Evolutionary conservation across 768 basidiomycete genomes (phyloP), one percentile per base, ranked within the genome.

Genomic region (Kwoniella sp.): DNA sequence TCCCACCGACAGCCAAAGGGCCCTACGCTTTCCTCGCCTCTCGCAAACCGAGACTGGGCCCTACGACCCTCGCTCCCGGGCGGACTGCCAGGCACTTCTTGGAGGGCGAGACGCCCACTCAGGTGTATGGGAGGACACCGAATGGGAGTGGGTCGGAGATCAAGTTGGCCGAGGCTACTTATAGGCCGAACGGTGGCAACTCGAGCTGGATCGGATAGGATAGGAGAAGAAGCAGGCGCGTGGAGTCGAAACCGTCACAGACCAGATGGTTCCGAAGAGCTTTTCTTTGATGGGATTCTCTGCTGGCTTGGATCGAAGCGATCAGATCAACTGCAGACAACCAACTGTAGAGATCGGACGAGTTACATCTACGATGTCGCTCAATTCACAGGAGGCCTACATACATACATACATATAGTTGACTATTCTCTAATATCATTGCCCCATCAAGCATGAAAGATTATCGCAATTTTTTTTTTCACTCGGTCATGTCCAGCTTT

Each of bases 41-140:
- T 7, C 47, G 65, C 23, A 71, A 74, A 63, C 60, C 63, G 1
- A 50, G 70, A 37, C 41, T 64, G 26, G 73, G 73, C 20, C 68
- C 58, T 8, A 74, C 73, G 0, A 68, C 29, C 1, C 62, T 74
- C n/a, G 64, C 56, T 11, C 73, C 73, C 1, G 73, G 73, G 17
- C 55, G 64, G 34, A 72, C 73, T 11, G 67, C 70, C 12, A 45
- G 55, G 22, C 68, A 72, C 56, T 66, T 65, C 45, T 48, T 75
- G 13, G 68, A 61, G 0, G 74, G 74, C 25, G 74, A 75, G 37
- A 75, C 74, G 4, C 68, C 68, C 8, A 59, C 68, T 9, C 34
- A 31, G 9, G 23, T 26, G 1, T 61, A 54, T 23, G 60, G 60
- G 26, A 9, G 23, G 23, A 61, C 60, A 55, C 60, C 60, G 2